Evolutionary conservation across 2,329 filamentous ascomycete genomes (phyloP).

Genomic region (Xenosphaeropsis pyriputrescens): DNA sequence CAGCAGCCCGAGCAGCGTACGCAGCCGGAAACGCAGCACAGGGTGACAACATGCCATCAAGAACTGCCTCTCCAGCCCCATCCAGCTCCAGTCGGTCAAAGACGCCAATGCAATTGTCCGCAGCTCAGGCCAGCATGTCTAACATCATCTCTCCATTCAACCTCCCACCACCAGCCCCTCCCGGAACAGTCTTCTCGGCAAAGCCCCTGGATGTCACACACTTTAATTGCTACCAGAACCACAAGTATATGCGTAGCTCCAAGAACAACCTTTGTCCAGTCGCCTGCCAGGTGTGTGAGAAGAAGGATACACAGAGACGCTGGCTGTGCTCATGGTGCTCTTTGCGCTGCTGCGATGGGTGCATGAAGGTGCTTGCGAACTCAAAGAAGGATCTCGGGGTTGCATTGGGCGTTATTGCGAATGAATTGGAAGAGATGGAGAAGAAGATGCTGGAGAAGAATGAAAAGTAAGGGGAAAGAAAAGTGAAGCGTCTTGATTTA

Average conservation of each 20-base stretch:
- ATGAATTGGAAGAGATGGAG: too few relatives aligned
- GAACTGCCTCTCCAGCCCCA: not conserved
- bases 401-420: conserved; percentile 4
- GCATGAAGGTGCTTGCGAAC: conserved; percentile 13
- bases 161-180: conserved; percentile 4
- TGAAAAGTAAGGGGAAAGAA: too few relatives aligned
- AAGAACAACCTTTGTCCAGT: conserved; percentile 15
- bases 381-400: conserved; percentile 12
- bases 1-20: not conserved
- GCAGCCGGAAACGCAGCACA: too few relatives aligned
- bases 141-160: not conserved
- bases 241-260: conserved; percentile 14
- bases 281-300: conserved; percentile 17
- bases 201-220: conserved; percentile 11
- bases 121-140: not conserved
- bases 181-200: conserved; percentile 9
- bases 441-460: too few relatives aligned
- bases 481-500: too few relatives aligned
- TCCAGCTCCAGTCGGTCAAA: not conserved
- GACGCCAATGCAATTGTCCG: not conserved
- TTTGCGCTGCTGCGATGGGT: conserved; percentile 15
- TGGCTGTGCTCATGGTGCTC: conserved; percentile 19
- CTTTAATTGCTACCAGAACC: conserved; percentile 16
- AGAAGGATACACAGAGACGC: conserved; percentile 11
- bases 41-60: not conserved